Evolutionary conservation across 495 filamentous ascomycete genomes (phyloP).

Genomic region (Trichoderma gamsii): DNA sequence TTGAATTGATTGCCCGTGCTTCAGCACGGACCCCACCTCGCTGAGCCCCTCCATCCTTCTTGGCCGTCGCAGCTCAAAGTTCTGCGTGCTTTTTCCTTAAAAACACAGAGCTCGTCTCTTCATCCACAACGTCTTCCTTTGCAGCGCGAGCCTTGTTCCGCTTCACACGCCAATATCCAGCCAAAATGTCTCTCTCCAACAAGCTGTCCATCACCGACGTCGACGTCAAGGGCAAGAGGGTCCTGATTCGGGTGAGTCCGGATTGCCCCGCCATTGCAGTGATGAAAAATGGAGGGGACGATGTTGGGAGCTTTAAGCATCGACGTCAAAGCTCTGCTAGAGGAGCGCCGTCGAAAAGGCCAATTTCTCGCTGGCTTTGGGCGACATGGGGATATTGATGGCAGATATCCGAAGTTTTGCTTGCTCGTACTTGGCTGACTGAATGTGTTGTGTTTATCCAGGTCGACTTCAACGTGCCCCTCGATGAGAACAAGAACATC

Average conservation of each 20-base stretch:
- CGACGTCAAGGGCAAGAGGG: constrained; percentile 95
- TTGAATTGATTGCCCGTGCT: neutral
- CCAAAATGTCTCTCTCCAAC: constrained; percentile 92
- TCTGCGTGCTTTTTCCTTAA: neutral
- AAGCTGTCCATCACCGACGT: constrained; percentile 95
- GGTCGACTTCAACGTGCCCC: constrained; percentile 99
- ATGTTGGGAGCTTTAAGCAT: neutral
- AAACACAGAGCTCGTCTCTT: neutral
- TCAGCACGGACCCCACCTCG: constrained; percentile 8
- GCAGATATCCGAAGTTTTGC: neutral
- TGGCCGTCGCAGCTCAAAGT: neutral
- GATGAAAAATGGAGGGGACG: constrained; percentile 3
- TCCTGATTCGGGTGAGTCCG: constrained; percentile 82
- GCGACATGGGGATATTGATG: neutral
- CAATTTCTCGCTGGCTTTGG: neutral
- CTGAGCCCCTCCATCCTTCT: neutral
- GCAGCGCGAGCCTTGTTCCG: neutral
- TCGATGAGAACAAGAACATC: constrained; percentile 83
- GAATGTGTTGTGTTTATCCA: constrained; percentile 27
- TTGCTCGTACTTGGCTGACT: neutral
- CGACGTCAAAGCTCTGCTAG: neutral
- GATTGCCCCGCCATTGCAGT: constrained; percentile 3
- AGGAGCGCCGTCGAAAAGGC: neutral
- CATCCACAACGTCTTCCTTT: neutral
- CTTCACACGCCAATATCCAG: neutral